Evolutionary conservation across 2,329 filamentous ascomycete genomes (phyloP), one percentile per base, ranked within the genome.

Genomic region (Epichloe aotearoae): DNA sequence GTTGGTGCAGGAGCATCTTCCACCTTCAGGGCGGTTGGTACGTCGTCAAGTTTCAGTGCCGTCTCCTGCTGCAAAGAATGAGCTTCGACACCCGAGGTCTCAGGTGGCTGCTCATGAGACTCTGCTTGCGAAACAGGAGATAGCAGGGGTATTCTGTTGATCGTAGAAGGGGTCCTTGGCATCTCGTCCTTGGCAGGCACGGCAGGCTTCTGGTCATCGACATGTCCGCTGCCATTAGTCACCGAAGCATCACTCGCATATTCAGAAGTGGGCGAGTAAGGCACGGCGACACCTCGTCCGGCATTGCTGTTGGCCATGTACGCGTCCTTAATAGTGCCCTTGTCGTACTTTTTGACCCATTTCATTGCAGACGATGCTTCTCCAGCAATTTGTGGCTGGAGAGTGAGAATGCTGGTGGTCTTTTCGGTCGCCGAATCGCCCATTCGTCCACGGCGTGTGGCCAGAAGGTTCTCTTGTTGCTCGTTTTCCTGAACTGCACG

Each of bases 261-360:
- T 23, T 67, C 67, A 26, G 72, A 68, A 50, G 58, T 40, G 58
- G 47, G 62, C 57, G 14, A 64, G 8, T 34, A 61, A 14, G 65
- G 62, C 34, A 69, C 56, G 17, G 63, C 52, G 39, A 71, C 55
- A 12, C 87, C 87, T 52, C 80, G 85, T 20, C 90, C 89, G 41
- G 85, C 82, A 56, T 75, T 80, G 46, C 70, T 72, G 62, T 94
- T 83, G 44, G 81, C 79, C 48, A 97, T 74, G 66, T 97, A 97
- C n/a, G 87, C 82, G 56, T 88, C 82, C 50, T 89, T 83, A 55
- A 95, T 84, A 7, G 84, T 75, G 60, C 93, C 83, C 68, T 93
- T 94, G 68, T 97, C 93, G 64, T 96, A 97, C 60, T 89, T 89
- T 66, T 77, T 91, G 34, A 91, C 88, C 93, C 93, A 98, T 66